Evolutionary conservation across 345 rosid species (phyloP).

Genomic region (Eucalyptus dawsonii): DNA sequence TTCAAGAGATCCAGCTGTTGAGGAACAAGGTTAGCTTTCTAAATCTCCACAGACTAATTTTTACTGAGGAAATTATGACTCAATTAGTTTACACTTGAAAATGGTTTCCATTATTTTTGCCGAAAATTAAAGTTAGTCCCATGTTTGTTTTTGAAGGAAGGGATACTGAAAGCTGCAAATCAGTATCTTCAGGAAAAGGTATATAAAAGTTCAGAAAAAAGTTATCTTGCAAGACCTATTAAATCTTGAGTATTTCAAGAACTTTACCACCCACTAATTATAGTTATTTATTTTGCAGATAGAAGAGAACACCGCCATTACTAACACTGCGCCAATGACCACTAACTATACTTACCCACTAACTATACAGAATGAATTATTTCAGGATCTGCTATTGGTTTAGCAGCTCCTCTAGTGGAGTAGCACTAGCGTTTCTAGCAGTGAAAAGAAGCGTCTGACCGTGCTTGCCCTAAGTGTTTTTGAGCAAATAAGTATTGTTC

Average conservation of each 20-base stretch:
- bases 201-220: not conserved
- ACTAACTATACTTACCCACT: constrained; percentile 39
- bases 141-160: constrained; percentile 41
- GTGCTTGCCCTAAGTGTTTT: not conserved
- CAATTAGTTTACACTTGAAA: not conserved
- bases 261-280: not conserved
- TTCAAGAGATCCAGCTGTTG: constrained; percentile 68
- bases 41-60: not conserved
- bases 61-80: not conserved
- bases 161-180: constrained; percentile 59
- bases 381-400: constrained; percentile 9
- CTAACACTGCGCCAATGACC: constrained; percentile 27
- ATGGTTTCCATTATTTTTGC: not conserved
- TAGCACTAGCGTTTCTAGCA: not conserved
- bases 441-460: not conserved
- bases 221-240: not conserved
- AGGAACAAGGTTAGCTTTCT: constrained; percentile 51
- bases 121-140: not conserved
- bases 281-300: constrained; percentile 21
- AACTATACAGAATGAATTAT: constrained; percentile 45
- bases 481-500: not conserved
- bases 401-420: not conserved
- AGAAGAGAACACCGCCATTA: constrained; percentile 37
- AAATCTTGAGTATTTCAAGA: too few relatives aligned
- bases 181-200: constrained; percentile 76